Percentiles rank a stretch among this genome's conserved stretches.
phyloP scores from a whole-genome alignment of 2,329 filamentous ascomycete genomes.

The Dactylonectria estremocensis region DNA sequence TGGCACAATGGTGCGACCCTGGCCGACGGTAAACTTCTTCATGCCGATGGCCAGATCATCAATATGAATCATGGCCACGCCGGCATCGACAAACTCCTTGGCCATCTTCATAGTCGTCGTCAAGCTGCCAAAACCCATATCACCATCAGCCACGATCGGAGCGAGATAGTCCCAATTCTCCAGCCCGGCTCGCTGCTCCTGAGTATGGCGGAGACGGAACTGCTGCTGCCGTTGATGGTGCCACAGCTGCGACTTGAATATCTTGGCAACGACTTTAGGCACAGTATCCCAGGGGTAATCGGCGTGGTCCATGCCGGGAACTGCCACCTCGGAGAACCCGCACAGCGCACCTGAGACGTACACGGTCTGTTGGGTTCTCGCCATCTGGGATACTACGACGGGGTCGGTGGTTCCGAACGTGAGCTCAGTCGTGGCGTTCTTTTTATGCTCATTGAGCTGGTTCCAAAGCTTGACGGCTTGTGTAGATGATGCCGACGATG shows the following conservation, averaged over 20 bases:
- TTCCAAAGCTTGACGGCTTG: constrained; percentile 57
- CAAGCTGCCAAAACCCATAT: constrained; percentile 60
- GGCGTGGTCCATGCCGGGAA: constrained; percentile 58
- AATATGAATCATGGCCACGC: constrained; percentile 60
- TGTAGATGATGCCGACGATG: constrained; percentile 48
- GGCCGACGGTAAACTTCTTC: constrained; percentile 60
- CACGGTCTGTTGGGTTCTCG: constrained; percentile 46
- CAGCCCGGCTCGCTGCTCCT: constrained; percentile 49
- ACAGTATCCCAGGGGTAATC: constrained; percentile 61
- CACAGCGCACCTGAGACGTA: constrained; percentile 59
- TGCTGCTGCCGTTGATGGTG: constrained; percentile 59
- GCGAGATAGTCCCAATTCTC: constrained; percentile 58
- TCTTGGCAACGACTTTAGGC: constrained; percentile 57
- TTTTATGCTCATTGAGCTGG: constrained; percentile 52
- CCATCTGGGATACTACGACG: constrained; percentile 53
- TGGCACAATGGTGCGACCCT: constrained; percentile 58
- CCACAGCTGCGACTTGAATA: constrained; percentile 58
- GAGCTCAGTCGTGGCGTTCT: constrained; percentile 53
- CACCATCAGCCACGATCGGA: constrained; percentile 59
- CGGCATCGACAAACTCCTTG: constrained; percentile 58
- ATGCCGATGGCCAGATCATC: constrained; percentile 60
- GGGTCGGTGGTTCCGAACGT: constrained; percentile 59
- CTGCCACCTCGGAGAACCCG: constrained; percentile 54
- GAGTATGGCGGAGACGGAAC: constrained; percentile 51
- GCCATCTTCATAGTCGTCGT: constrained; percentile 59